Base-by-base conservation (phyloP, 495 filamentous ascomycete genomes). In the Xylaria acuta region DNA sequence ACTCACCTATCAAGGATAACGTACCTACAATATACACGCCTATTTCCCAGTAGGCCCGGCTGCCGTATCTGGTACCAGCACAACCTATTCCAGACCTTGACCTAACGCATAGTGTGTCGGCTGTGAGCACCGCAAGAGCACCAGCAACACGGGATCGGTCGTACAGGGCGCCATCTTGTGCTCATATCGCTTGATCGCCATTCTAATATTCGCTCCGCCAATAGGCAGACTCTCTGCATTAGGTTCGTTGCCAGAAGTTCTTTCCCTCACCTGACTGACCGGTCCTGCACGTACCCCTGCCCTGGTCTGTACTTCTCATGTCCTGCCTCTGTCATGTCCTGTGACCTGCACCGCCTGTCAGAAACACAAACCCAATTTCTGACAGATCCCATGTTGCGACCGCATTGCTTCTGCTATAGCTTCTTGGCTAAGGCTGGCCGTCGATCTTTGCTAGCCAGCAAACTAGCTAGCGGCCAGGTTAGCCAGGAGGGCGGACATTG, bases 221-320 rank as follows among this genome's bases (percentile, higher is more conserved):
- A 66, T 51, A 72, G 40, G 22, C 76, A 77, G 71, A 72, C 47
- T 72, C 51, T 72, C 69, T 75, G 76, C 77, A 71, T 79, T 77
- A 80, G 78, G 81, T 82, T 83, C 79, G 82, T 84, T 25, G 65
- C 81, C 72, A 79, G 81, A 77, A 76, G 67, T 64, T 49, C 68
- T 70, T 74, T 73, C 20, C 60, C 77, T 79, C 78, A 79, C 75
- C 80, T 78, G 77, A 80, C 79, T 70, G 72, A 71, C 74, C 70
- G 69, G 63, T 77, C 72, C 78, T 80, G 72, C 75, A 80, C 71
- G 67, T 72, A 69, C 74, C 74, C 72, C 75, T 75, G 53, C n/a
- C 56, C 54, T 32, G 32, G 40, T 27, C 64, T 64, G 32, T 64
- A 47, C 64, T 41, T 54, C 7, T 54, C 56, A 60, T 73, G 72